These are phyloP conservation scores for Hypoxylon sp. DNA, from an alignment of 2,329 filamentous ascomycete genomes.

Conservation along the genomic window DNA sequence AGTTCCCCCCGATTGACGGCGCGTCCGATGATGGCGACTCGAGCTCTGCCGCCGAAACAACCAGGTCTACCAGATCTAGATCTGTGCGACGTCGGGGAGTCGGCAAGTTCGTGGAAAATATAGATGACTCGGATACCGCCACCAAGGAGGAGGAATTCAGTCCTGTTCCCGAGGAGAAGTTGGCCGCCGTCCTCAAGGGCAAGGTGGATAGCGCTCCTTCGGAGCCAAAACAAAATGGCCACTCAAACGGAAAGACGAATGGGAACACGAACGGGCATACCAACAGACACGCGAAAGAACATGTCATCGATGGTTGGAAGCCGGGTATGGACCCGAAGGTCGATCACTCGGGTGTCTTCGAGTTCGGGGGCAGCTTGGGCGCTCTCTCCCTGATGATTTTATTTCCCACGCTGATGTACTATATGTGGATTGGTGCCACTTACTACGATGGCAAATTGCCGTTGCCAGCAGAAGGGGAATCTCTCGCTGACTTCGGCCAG, in stretches of 20 bases:
- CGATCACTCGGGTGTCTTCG: slow-evolving; percentile 74
- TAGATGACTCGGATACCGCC: slow-evolving; percentile 59
- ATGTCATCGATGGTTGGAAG: slow-evolving; percentile 68
- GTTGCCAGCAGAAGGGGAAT: slow-evolving; percentile 73
- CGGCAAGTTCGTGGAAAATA: slow-evolving; percentile 64
- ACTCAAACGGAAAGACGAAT: slow-evolving; percentile 46
- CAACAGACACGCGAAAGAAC: slow-evolving; percentile 51
- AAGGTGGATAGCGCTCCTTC: slow-evolving; percentile 17
- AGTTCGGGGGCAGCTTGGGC: slow-evolving; percentile 91
- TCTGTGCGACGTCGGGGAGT: slow-evolving; percentile 61
- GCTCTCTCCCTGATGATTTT: slow-evolving; percentile 87
- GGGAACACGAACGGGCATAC: slow-evolving; percentile 51
- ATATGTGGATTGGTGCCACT: slow-evolving; percentile 97
- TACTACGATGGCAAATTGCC: slow-evolving; percentile 92
- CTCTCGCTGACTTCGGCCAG: slow-evolving; percentile 75
- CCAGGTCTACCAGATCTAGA: slow-evolving; percentile 50
- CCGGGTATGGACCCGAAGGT: slow-evolving; percentile 72
- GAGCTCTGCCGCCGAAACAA: slow-evolving; percentile 61
- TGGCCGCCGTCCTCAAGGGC: slow-evolving; percentile 40
- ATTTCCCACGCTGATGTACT: slow-evolving; percentile 97
- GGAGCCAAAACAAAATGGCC: slow-evolving; percentile 42
- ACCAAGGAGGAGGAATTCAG: slow-evolving; percentile 51
- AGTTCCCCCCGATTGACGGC: slow-evolving; percentile 57
- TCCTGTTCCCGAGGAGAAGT: slow-evolving; percentile 47
- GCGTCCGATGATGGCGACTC: slow-evolving; percentile 65